Base-by-base conservation (phyloP, 2,329 filamentous ascomycete species). In the Phialemoniopsis sp. region DNA sequence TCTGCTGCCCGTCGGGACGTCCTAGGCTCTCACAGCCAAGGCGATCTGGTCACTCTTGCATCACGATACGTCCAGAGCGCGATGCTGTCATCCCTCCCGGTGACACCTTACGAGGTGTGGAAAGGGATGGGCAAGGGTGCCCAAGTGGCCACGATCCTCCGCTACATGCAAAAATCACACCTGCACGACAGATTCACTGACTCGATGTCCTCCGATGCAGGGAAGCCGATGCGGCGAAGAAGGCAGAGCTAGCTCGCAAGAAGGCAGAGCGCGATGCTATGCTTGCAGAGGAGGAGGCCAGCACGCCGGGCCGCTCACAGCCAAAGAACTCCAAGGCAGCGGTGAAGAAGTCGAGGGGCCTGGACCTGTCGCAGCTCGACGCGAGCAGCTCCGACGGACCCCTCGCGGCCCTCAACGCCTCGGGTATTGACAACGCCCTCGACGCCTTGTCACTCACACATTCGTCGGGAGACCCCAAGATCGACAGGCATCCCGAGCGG, bases 261-360 rank as follows among this genome's bases (percentile, higher is more conserved):
- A 97, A 95, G 67, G 91, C 90, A 37, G 93, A 97, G 60, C 85
- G 85, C 36, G 90, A 94, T 2, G 88, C 90, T 10, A 69, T 90
- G 17, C 67, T 89, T 29, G 83, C 81, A 41, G 89, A 87, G 57
- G 93, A 98, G 64, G 91, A 96, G 58, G 83, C 77, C 46, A 73
- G 52, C 51, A 59, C 77, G 41, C 67, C 76, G 52, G 66, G 77
- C 54, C 70, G 80, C 50, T 63, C 74, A 16, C 70, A 70, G 19
- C 76, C 80, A 38, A 89, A 88, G 65, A 82, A 84, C 50, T 66
- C 75, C 42, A 87, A 87, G 63, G 67, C 73, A 6, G 82, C 84
- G 10, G 69, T 73, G 36, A 87, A 87, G 64, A 86, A 85, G 59
- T 28, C 37, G 15, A 76, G 79, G 45, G 87, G 87, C 17, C 75